phyloP scores from a whole-genome alignment of 768 basidiomycete species.

The Daedaleopsis nitida region DNA sequence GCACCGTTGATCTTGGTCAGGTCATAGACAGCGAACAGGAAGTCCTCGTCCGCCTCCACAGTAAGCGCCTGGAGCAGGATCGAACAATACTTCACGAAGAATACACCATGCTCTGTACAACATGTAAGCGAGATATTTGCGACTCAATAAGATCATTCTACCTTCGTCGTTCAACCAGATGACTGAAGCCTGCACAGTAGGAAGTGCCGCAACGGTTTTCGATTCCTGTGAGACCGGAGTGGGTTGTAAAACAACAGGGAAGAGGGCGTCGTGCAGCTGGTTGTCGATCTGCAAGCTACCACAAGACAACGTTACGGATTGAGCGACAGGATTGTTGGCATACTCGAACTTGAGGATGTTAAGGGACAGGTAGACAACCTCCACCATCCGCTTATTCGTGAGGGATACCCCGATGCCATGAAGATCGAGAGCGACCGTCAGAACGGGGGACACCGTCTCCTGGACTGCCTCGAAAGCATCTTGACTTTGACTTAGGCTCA shows the following conservation, averaged over 20 bases:
- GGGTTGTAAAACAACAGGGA: conserved; percentile 93
- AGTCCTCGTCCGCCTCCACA: conserved; percentile 96
- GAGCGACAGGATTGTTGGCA: conserved; percentile 73
- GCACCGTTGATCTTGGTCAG: conserved; percentile 89
- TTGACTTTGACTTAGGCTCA: conserved; percentile 51
- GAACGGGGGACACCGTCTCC: conserved; percentile 66
- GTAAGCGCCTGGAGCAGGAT: conserved; percentile 92
- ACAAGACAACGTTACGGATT: conserved; percentile 77
- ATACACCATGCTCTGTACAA: conserved; percentile 85
- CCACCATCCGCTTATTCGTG: conserved; percentile 82
- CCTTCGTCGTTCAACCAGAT: conserved; percentile 94
- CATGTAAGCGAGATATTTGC: not conserved
- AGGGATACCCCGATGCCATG: conserved; percentile 93
- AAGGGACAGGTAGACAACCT: conserved; percentile 87
- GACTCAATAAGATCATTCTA: conserved; percentile 32
- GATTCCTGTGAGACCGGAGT: conserved; percentile 82
- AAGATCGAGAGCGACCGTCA: conserved; percentile 73
- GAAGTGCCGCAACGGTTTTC: conserved; percentile 76
- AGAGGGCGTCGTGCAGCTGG: conserved; percentile 94
- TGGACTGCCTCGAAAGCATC: conserved; percentile 87
- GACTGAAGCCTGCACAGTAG: conserved; percentile 86
- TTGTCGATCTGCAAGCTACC: conserved; percentile 96
- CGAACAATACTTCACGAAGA: conserved; percentile 98
- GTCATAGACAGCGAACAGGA: conserved; percentile 90
- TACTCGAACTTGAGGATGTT: conserved; percentile 84